A percentile compares a stretch with the other conserved stretches of the same genome.
phyloP scores from a whole-genome alignment of 257 asterid species.

The Penstemon eatonii region DNA sequence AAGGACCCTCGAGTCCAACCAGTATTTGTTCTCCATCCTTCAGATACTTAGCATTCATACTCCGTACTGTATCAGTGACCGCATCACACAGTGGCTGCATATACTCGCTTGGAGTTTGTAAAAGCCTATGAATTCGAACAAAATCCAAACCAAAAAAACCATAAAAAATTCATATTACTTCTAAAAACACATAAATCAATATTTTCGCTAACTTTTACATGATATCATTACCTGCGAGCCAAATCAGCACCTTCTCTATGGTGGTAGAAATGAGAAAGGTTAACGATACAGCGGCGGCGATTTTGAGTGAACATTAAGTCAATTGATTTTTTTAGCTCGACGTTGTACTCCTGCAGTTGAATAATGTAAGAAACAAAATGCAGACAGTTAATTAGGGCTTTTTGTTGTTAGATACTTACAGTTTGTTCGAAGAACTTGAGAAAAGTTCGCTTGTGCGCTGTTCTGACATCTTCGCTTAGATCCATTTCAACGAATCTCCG shows the following conservation, averaged over 20 bases:
- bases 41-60: conserved; percentile 70
- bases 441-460: conserved; percentile 78
- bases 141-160: conserved; percentile 15
- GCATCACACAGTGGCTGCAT: conserved; percentile 89
- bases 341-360: conserved; percentile 52
- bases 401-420: conserved; percentile 35
- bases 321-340: conserved; percentile 58
- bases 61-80: conserved; percentile 67
- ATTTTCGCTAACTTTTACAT: too few relatives aligned
- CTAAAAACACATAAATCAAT: too few relatives aligned
- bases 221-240: conserved; percentile 68
- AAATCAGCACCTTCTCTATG: conserved; percentile 74
- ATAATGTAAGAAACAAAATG: background rate
- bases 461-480: conserved; percentile 80
- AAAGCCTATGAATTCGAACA: conserved; percentile 51
- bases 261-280: conserved; percentile 81
- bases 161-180: background rate
- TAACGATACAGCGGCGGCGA: conserved; percentile 72
- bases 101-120: conserved; percentile 88
- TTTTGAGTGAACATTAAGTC: conserved; percentile 61
- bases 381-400: background rate
- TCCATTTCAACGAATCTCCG: conserved; percentile 51
- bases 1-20: conserved; percentile 94
- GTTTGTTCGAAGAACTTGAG: conserved; percentile 87
- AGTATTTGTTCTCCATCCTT: conserved; percentile 89